Percentiles rank a stretch among this genome's conserved stretches.
Evolutionary conservation across 257 asterid species (phyloP).

Genomic region (Eustoma russellianum): DNA sequence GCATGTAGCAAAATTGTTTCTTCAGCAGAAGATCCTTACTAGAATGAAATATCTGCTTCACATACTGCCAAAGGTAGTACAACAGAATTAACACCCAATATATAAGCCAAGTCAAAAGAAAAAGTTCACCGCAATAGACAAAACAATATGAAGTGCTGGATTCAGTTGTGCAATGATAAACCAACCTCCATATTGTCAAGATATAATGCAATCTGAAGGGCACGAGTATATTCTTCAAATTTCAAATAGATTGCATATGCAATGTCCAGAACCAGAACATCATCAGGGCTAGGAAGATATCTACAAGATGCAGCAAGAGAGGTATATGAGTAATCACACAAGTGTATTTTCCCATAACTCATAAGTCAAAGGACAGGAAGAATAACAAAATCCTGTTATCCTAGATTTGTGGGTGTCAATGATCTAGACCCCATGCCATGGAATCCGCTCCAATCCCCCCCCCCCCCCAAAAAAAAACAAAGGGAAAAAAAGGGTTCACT

Average conservation of each 20-base stretch:
- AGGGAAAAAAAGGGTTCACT: too few relatives aligned
- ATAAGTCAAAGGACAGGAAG: not conserved
- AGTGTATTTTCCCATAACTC: not conserved
- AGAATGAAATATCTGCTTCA: slow-evolving; percentile 51
- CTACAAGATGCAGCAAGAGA: slow-evolving; percentile 26
- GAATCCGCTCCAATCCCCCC: too few relatives aligned
- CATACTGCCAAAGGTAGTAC: slow-evolving; percentile 46
- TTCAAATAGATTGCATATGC: slow-evolving; percentile 74
- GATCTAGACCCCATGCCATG: not conserved
- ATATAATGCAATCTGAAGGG: slow-evolving; percentile 68
- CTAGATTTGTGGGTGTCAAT: not conserved
- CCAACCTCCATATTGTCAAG: slow-evolving; percentile 79
- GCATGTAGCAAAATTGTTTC: slow-evolving; percentile 75
- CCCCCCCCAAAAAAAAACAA: too few relatives aligned
- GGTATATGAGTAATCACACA: not conserved
- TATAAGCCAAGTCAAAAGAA: not conserved
- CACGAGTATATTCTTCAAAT: slow-evolving; percentile 71
- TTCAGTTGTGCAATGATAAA: not conserved
- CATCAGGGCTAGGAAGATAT: slow-evolving; percentile 94
- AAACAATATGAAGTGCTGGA: too few relatives aligned
- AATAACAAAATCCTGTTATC: not conserved
- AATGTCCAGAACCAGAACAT: slow-evolving; percentile 64
- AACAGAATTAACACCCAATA: not conserved
- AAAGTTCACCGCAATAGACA: not conserved
- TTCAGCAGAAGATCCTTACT: slow-evolving; percentile 49